Evolutionary conservation across 148 eudicot genomes (phyloP).

Genomic region (Tetragonia tetragonoides): DNA sequence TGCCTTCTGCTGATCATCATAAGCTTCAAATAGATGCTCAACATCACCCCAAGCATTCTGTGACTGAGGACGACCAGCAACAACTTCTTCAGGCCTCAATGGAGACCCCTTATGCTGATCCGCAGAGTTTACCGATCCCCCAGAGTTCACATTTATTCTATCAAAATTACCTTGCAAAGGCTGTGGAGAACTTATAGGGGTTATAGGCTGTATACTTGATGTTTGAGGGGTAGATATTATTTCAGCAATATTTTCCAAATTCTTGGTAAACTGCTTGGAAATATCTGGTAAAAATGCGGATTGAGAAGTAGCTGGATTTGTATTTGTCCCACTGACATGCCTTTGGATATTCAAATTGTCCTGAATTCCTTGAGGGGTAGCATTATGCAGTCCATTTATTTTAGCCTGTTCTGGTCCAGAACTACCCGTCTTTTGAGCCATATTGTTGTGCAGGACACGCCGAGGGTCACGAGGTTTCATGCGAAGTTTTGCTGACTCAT

Average conservation of each 20-base stretch:
- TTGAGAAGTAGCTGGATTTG: conserved; percentile 34
- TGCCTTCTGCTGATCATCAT: conserved; percentile 81
- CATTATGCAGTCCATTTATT: conserved; percentile 27
- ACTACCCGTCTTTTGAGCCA: conserved; percentile 35
- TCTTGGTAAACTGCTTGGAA: conserved; percentile 61
- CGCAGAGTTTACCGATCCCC: conserved; percentile 28
- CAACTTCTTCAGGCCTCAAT: conserved; percentile 49
- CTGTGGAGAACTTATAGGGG: conserved; percentile 42
- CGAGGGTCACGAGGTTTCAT: conserved; percentile 99
- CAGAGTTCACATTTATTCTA: conserved; percentile 28
- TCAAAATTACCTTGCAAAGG: conserved; percentile 32
- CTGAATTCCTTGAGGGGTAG: conserved; percentile 34
- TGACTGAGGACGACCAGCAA: conserved; percentile 44
- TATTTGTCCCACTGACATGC: conserved; percentile 43
- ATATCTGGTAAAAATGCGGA: conserved; percentile 58
- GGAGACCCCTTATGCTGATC: conserved; percentile 32
- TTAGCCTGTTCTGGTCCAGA: conserved; percentile 43
- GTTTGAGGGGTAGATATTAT: conserved; percentile 56
- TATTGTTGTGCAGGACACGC: conserved; percentile 57
- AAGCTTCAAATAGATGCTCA: conserved; percentile 84
- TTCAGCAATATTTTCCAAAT: conserved; percentile 72
- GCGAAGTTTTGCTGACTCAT: conserved; percentile 61
- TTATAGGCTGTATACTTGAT: conserved; percentile 30
- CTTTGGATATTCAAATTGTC: conserved; percentile 36
- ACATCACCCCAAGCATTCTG: conserved; percentile 77